Base-by-base conservation (phyloP, 164 flowering plant species). In the Tetrastigma voinierianum region DNA sequence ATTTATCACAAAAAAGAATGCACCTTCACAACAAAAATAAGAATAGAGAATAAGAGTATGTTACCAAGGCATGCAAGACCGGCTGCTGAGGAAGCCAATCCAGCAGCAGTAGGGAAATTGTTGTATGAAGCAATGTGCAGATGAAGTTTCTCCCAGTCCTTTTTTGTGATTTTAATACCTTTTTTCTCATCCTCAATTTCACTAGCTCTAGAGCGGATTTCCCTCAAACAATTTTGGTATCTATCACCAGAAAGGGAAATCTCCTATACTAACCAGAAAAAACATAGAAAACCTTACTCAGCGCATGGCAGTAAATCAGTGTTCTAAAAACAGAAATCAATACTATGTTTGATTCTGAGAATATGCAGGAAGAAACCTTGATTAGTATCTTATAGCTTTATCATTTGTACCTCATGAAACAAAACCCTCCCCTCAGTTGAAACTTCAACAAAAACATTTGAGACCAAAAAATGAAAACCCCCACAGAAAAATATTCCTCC, bases 71-170 rank as follows among this genome's bases (percentile, higher is more conserved):
- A 96, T 67, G 99, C 98, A 66, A 93, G 83, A 40, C 99, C 99
- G 64, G 98, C 98, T 40, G 98, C 99, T 17, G 97, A 96, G 55
- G 99, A 96, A 70, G 99, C 99, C 77, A 96, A 76, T 1, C 99
- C 99, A 70, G 99, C 99, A 45, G 99, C 99, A 66, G 99, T 96
- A 0, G 99, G 99, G 65, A 96, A 96, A 72, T 90, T 96, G 69
- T 96, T 96, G 52, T 78, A 91, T 1, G 98, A 93, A 59, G 90
- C 96, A 82, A 96, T 83, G 60, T 96, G 98, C 12, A 96, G 67
- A 67, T 87, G 84, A 74, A 93, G 68, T 11, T 84, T 90, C 70
- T 84, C 80, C 98, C 98, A 96, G 47, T 96, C 99, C 66, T 85
- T 70, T 78, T 90, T 89, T 12, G 62, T 53, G 16, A 96, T 88